These are phyloP conservation scores for Rhinocladiella mackenziei DNA, from an alignment of 2,329 filamentous ascomycete genomes.

Conservation along the genomic window DNA sequence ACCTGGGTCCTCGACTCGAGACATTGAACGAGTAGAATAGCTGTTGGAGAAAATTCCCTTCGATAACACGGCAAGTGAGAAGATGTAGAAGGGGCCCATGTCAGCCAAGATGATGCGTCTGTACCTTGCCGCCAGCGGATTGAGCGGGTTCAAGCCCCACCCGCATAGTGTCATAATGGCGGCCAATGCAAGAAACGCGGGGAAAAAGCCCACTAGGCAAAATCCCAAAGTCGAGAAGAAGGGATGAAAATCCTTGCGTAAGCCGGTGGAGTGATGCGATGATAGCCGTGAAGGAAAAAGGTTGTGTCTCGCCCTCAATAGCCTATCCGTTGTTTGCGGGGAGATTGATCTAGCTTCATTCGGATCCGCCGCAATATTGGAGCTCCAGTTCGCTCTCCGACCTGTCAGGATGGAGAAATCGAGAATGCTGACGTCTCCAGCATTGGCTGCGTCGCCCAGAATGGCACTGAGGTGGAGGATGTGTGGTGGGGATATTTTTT, in stretches of 20 bases:
- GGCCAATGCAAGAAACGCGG: conserved; percentile 22
- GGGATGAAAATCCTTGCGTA: conserved; percentile 7
- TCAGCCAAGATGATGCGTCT: conserved; percentile 4
- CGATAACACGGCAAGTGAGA: conserved; percentile 1
- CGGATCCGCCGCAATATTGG: conserved; percentile 7
- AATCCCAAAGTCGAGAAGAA: too few relatives aligned
- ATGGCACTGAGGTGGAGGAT: not conserved
- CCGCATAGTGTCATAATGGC: not conserved
- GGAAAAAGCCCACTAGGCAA: conserved; percentile 14
- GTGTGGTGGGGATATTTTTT: not conserved
- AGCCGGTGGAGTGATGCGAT: too few relatives aligned
- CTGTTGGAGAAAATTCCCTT: conserved; percentile 1
- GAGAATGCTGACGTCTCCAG: conserved; percentile 1
- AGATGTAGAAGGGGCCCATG: conserved; percentile 7
- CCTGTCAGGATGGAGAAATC: conserved; percentile 2
- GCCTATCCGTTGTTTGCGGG: conserved; percentile 10
- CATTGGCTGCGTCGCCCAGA: conserved; percentile 4
- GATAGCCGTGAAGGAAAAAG: too few relatives aligned
- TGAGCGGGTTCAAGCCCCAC: conserved; percentile 10
- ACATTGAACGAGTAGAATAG: too few relatives aligned
- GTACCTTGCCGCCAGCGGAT: conserved; percentile 7
- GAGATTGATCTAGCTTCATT: conserved; percentile 2
- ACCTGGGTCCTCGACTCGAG: too few relatives aligned
- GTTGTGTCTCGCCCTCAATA: too few relatives aligned
- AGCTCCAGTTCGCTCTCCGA: not conserved